phyloP scores from a whole-genome alignment of 1,284 basidiomycete species.

The Ceratobasidium sp. region DNA sequence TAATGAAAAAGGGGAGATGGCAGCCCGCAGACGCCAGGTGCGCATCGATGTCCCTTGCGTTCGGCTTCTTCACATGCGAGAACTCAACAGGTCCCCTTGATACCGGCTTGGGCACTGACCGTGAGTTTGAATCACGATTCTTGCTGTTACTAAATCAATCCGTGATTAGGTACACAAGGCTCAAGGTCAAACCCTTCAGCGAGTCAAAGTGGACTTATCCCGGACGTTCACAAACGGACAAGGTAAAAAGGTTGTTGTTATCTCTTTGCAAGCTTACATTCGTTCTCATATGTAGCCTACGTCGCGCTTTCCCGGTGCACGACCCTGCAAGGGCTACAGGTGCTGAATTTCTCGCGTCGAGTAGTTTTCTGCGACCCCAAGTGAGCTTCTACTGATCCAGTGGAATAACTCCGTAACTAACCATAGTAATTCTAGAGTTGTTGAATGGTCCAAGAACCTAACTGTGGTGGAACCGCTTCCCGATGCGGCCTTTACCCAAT shows the following conservation, averaged over 20 bases:
- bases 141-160: no score
- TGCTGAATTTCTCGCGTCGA: constrained; percentile 53
- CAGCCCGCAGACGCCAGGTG: no score
- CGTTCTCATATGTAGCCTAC: constrained; percentile 51
- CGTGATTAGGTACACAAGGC: constrained; percentile 78
- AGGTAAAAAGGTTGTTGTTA: constrained; percentile 34
- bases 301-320: constrained; percentile 56
- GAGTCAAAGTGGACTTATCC: constrained; percentile 77
- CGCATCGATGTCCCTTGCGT: no score
- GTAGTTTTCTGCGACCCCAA: constrained; percentile 17
- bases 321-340: constrained; percentile 52
- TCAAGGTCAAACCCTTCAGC: constrained; percentile 84
- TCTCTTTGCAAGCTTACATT: background rate
- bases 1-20: no score
- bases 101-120: no score
- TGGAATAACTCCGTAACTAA: background rate
- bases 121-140: no score
- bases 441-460: background rate
- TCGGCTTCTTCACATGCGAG: no score
- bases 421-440: background rate
- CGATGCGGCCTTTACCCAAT: no score
- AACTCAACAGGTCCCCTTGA: no score
- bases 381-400: background rate
- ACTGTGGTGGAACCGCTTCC: background rate
- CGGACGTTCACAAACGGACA: constrained; percentile 82